Conservation (phyloP, 2,329 filamentous ascomycete species). For the Arthrobotrys sphaeroides region DNA sequence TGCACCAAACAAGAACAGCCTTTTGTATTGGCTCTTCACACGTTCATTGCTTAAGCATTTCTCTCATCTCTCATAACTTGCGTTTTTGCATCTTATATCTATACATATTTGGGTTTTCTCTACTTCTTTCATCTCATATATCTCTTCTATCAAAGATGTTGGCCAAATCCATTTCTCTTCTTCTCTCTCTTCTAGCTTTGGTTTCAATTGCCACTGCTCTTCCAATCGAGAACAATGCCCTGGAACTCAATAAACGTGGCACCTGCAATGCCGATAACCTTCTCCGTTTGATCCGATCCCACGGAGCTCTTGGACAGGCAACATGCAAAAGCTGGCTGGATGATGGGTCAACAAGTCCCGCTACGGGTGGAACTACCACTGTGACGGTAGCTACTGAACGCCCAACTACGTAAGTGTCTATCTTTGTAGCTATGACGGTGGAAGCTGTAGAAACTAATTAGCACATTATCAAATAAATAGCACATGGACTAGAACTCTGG, state of each 20-base stretch:
- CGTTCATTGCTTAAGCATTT: constrained; percentile 25
- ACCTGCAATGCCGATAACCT: constrained; percentile 13
- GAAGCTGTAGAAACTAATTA: not conserved
- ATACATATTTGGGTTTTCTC: constrained; percentile 19
- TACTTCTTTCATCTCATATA: not conserved
- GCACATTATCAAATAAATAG: constrained; percentile 1
- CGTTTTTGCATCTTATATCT: constrained; percentile 5
- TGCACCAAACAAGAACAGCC: constrained; percentile 19
- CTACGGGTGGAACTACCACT: not conserved
- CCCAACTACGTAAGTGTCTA: constrained; percentile 10
- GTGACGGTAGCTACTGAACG: constrained; percentile 13
- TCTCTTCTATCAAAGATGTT: constrained; percentile 25
- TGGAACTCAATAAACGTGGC: constrained; percentile 27
- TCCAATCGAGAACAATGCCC: constrained; percentile 20
- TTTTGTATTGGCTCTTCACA: constrained; percentile 31
- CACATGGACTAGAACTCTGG: constrained; percentile 6
- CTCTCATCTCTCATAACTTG: not conserved
- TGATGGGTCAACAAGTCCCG: not conserved
- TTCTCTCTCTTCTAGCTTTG: constrained; percentile 26
- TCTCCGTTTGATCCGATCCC: not conserved
- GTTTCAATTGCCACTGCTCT: constrained; percentile 31
- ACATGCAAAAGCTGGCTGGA: constrained; percentile 8
- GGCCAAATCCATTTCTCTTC: constrained; percentile 10
- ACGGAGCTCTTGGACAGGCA: not conserved
- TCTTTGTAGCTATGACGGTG: not conserved